Base-by-base conservation (phyloP, 495 filamentous ascomycete species). In the Wilcoxina mikolae region DNA sequence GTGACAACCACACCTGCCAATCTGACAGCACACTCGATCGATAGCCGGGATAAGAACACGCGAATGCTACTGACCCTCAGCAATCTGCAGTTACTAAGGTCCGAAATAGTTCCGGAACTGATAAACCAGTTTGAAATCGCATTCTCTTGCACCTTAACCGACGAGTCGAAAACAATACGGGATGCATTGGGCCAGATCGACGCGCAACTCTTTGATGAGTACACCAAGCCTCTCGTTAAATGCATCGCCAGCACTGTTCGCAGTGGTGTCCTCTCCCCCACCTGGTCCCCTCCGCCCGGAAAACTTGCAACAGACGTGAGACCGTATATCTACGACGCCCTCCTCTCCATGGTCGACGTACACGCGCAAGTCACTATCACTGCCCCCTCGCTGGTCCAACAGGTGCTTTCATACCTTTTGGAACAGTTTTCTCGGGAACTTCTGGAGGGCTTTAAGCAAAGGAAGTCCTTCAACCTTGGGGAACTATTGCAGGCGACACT, bases 401-500 rank as follows among this genome's bases (percentile, higher is more conserved):
- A 81, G 49, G 78, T 96, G 7, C 76, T 96, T 17, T 84, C 83
- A 0, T 78, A 85, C 65, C 76, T 95, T 15, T 76, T 95, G 24
- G 85, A 89, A 60, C 75, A 85, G 62, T 74, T 84, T 9, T 85
- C 79, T 28, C 69, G 72, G 11, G 78, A 84, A 47, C 76, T 94
- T 7, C 73, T 91, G 3, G 73, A 77, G 12, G 78, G 82, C 0
- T 87, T 94, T 70, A 76, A 78, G 53, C 60, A 75, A 18, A 80
- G 85, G 9, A 58, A 74, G 4, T 70, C 71, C 27, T 96, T 86
- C 70, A 71, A 76, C 4, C 80, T 98, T 0, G 71, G 80, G n/a
- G 79, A 80, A 5, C 74, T 98, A 45, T 93, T 95, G 82, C 93
- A 96, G 69, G 93, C 93, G 2, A 96, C 93, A 0, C 75, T 98